Base-by-base conservation (phyloP, 2,329 filamentous ascomycete genomes). In the Cladophialophora chaetospira region DNA sequence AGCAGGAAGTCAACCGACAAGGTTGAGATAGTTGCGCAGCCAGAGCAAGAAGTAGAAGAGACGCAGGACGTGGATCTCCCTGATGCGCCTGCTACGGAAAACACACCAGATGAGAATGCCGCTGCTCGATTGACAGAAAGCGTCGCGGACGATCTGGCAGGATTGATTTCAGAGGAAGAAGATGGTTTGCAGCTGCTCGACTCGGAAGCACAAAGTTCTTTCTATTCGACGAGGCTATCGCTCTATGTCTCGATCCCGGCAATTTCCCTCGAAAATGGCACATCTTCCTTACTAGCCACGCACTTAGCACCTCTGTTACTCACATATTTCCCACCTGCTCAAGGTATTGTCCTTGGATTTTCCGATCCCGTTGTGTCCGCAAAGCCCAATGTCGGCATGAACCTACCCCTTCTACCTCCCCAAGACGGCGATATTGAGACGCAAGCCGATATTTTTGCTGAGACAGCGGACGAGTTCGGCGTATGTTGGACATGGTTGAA, bases 401-500 rank as follows among this genome's bases (percentile, higher is more conserved):
- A 72, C 45, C 55, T 78, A 2, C 75, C 72, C 13, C 74, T 42
- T 56, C 65, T 31, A 19, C 67, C 64, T 31, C 71, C 69, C 10
- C 55, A 63, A 50, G 52, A 62, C 38, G 57, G 65, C 25, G 61
- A 71, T 21, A 62, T 62, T 11, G 71, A 71, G 50, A 68, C 72
- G 3, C 68, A 72, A 64, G 70, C 70, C n/a, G 65, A 74, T 33
- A 74, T 74, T 0, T 68, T 76, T 31, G 72, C 75, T n/a, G 66
- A 66, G 31, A 71, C 74, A 2, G 72, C 89, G 36, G 86, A 89
- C 73, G 94, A 97, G 73, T 95, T 92, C 69, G 90, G 88, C 5
- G 89, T 91, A 21, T 87, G 87, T 19, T 97, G 89, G 69, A 84
- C 89, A 45, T 97, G 93, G 87, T 82, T 96, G 19, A 96, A 91